These are phyloP conservation scores for Spinacia oleracea DNA, from an alignment of 179 eudicot genomes.

Conservation along the genomic window DNA sequence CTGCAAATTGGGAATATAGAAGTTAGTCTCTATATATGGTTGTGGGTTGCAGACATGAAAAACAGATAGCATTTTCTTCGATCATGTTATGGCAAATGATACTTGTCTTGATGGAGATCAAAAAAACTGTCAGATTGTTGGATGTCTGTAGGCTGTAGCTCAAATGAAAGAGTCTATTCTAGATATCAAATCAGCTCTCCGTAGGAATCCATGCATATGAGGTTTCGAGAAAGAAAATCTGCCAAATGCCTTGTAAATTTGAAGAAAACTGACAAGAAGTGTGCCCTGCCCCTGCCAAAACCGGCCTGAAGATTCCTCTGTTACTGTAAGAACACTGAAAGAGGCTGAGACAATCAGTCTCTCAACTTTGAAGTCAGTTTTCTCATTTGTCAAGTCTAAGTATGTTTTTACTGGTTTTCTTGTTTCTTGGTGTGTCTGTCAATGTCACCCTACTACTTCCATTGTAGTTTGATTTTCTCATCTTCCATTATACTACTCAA, in stretches of 20 bases:
- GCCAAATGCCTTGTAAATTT: slow-evolving; percentile 28
- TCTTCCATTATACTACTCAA: too few species aligned
- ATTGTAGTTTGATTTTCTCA: neutral
- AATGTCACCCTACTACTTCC: neutral
- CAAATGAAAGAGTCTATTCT: slow-evolving; percentile 28
- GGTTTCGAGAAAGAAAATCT: slow-evolving; percentile 30
- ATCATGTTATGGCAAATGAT: too few species aligned
- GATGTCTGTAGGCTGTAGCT: slow-evolving; percentile 23
- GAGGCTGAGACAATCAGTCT: slow-evolving; percentile 29
- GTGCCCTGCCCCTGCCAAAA: neutral
- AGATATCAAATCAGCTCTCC: slow-evolving; percentile 33
- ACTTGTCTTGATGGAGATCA: too few species aligned
- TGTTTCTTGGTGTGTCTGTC: neutral
- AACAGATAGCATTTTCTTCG: too few species aligned
- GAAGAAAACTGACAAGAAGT: slow-evolving; percentile 25
- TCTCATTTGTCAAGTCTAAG: slow-evolving; percentile 31
- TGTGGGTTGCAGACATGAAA: too few species aligned
- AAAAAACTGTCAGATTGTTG: too few species aligned
- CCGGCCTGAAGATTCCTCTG: neutral
- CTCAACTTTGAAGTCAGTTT: slow-evolving; percentile 24
- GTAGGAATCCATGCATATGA: slow-evolving; percentile 19
- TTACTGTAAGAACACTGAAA: slow-evolving; percentile 17
- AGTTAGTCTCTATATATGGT: too few species aligned
- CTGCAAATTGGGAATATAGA: too few species aligned
- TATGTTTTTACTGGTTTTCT: neutral